A percentile compares a stretch with the other conserved stretches of the same genome.
Conservation (phyloP, 805 yeast species). For the Wickerhamiella nectarea region DNA sequence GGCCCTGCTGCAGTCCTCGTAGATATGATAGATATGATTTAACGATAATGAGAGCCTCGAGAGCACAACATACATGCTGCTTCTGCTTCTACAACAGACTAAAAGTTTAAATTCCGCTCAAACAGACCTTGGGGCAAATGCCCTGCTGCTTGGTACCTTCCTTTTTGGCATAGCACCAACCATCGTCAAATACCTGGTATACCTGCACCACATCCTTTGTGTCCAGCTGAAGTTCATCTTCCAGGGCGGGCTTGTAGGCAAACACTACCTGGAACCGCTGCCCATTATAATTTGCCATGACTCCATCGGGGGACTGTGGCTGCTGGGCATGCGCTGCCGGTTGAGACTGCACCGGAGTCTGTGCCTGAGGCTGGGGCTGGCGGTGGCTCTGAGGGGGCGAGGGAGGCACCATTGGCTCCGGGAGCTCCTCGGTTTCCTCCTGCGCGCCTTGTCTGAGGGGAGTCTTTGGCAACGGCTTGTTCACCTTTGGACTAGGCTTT, state of each 20-base stretch:
- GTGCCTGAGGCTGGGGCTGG: not conserved
- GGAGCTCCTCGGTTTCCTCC: not conserved
- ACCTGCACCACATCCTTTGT: slow-evolving; percentile 63
- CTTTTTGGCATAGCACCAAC: slow-evolving; percentile 70
- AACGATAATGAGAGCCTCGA: not conserved
- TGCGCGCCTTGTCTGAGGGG: slow-evolving; percentile 8
- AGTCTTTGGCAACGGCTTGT: slow-evolving; percentile 18
- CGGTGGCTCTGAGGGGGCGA: too few relatives aligned
- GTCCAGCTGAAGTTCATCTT: slow-evolving; percentile 58
- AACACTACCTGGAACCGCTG: slow-evolving; percentile 45
- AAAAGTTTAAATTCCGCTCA: slow-evolving; percentile 2
- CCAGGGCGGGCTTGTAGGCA: slow-evolving; percentile 65
- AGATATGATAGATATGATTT: not conserved
- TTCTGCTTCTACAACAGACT: not conserved
- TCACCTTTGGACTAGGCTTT: slow-evolving; percentile 4
- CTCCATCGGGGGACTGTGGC: slow-evolving; percentile 12
- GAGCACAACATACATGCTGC: not conserved
- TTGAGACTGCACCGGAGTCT: not conserved
- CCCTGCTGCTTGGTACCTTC: slow-evolving; percentile 11
- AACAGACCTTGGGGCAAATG: slow-evolving; percentile 16
- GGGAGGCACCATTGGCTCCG: too few relatives aligned
- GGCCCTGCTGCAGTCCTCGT: not conserved
- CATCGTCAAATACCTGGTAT: slow-evolving; percentile 73
- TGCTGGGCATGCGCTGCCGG: not conserved
- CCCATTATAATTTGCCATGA: slow-evolving; percentile 16